Base-by-base conservation (phyloP, 2,329 filamentous ascomycete species). In the Botrytis medusae region DNA sequence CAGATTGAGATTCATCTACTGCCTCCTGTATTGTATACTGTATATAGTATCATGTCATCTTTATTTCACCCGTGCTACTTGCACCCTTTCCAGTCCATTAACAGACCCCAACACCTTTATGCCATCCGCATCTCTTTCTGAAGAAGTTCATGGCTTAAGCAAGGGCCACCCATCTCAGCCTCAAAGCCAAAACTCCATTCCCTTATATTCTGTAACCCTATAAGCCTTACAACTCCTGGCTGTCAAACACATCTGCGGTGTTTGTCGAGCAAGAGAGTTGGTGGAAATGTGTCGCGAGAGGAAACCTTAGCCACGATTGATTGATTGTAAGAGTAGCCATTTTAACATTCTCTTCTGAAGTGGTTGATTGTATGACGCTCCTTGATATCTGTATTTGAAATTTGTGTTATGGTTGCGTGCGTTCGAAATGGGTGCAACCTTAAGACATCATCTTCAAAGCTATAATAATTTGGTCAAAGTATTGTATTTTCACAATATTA, bases 161-260 rank as follows among this genome's bases (percentile, higher is more conserved):
- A n/a, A 29, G n/a, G 4, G 16, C n/a, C 29, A 5, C 25, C 1
- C 2, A 6, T 54, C 51, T 16, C n/a, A 54, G 16, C 12, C 25
- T 3, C 1, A 54, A 8, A 29, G n/a, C 1, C 5, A 8, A 3
- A 0, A 18, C 7, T 14, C 7, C n/a, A 5, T 16, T 29, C 14
- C 14, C 51, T 12, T 6, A 4, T 4, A 0, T 16, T 8, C 10
- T 18, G 14, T 16, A 18, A 18, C 14, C 6, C n/a, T 5, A 54
- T 2, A 54, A 54, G 14, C 51, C 14, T n/a, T 25, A 2, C 10
- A 16, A 54, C 5, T 25, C n/a, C 51, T 2, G 5, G 29, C 29
- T 29, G 3, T 3, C n/a, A 54, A 54, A 54, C 14, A 54, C 2
- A 16, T 54, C 51, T 16, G 51, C 2, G n/a, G n/a, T 54, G 14